Evolutionary conservation across 768 basidiomycete genomes (phyloP).

Genomic region (Naganishia randhawae): DNA sequence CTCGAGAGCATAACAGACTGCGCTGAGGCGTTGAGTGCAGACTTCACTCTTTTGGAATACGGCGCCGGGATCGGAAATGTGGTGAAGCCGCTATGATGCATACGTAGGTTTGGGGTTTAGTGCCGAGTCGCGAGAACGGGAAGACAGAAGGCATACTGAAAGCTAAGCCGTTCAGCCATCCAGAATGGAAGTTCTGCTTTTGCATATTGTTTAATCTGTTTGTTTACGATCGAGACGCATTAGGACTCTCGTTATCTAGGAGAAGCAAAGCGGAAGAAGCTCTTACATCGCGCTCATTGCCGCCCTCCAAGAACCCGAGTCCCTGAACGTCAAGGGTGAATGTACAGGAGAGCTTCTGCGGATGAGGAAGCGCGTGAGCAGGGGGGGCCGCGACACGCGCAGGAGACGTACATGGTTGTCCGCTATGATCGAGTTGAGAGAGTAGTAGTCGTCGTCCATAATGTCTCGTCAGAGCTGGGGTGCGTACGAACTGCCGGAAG

Average conservation of each 20-base stretch:
- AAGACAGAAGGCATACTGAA: conserved; percentile 58
- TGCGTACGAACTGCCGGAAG: neutral
- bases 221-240: neutral
- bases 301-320: conserved; percentile 85
- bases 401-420: conserved; percentile 69
- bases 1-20: conserved; percentile 75
- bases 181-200: conserved; percentile 84
- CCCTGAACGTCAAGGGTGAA: conserved; percentile 79
- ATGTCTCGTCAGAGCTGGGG: neutral
- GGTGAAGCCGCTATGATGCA: conserved; percentile 67
- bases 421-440: conserved; percentile 81
- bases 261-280: neutral
- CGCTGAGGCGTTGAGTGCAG: conserved; percentile 84
- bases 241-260: neutral
- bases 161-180: conserved; percentile 80
- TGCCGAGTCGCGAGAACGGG: no score
- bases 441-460: conserved; percentile 92
- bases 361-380: neutral
- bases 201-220: conserved; percentile 68
- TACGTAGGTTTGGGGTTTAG: neutral
- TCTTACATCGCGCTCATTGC: conserved; percentile 71
- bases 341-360: conserved; percentile 85
- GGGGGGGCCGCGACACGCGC: neutral
- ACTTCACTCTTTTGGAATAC: conserved; percentile 70
- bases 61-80: conserved; percentile 78